Conservation (phyloP, 176 grass and related monocot genomes). For the Avena eriantha region DNA sequence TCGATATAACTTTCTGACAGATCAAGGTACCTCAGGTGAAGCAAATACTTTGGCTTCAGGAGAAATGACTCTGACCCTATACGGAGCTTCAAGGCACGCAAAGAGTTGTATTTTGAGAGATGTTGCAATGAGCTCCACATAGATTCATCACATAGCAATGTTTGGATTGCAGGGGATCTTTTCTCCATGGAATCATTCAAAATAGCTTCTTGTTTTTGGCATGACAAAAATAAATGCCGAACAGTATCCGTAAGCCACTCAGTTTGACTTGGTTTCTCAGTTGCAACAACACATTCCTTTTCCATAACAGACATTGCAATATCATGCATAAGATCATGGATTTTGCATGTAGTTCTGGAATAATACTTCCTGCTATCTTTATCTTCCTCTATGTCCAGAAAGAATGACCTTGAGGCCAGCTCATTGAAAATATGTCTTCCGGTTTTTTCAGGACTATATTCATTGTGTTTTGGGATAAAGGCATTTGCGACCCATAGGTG, state of each 20-base stretch:
- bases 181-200: not conserved
- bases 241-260: not conserved
- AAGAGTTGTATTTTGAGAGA: not conserved
- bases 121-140: accelerated
- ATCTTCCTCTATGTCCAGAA: not conserved
- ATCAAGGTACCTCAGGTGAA: constrained; percentile 8
- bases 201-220: accelerated
- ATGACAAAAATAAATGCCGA: not conserved
- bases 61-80: accelerated
- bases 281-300: not conserved
- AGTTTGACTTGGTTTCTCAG: not conserved
- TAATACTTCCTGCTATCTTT: not conserved
- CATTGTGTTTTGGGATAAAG: not conserved
- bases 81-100: not conserved
- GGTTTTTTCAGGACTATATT: not conserved
- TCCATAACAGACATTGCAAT: not conserved
- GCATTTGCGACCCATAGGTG: not conserved
- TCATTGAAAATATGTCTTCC: not conserved
- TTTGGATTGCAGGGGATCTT: not conserved
- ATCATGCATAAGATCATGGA: constrained; percentile 19
- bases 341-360: not conserved
- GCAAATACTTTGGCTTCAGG: not conserved
- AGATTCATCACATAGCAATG: not conserved
- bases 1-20: not conserved
- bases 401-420: not conserved